Evolutionary conservation across 306 rosid species (phyloP), one percentile per base, ranked within the genome.

Genomic region (Acacia acuminata): DNA sequence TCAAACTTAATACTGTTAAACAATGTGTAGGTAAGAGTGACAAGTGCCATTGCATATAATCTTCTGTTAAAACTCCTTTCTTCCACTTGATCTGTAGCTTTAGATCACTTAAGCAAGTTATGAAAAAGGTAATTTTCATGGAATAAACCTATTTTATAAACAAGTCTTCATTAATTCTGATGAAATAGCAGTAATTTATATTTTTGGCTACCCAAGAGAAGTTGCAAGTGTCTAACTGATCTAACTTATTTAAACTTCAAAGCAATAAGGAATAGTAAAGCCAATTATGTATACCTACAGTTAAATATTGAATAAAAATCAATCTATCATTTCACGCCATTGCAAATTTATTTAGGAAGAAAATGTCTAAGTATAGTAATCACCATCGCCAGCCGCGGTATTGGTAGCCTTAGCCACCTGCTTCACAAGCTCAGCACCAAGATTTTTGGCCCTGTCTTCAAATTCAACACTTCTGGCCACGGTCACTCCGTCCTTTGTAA

Each of bases 361-460:
- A 61, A 38, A 25, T 47, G 69, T 20, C 34, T 36, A 42, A 68
- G 77, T 27, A 61, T 77, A 77, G 77, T 73, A 68, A 19, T 83
- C 82, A 95, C 98, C 98, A 67, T 95, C 98, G 85, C 98, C 98
- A 32, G 98, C 98, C 75, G 90, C 87, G 83, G 84, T 85, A 86
- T 95, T 93, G 73, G 98, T 95, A 82, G 98, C 96, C 82, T 85
- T 90, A 4, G 98, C 98, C 79, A 95, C 97, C 89, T 95, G 95
- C 75, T 95, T 95, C 78, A 95, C 97, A 17, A 95, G 95, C 67
- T 85, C 87, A 0, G 97, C 98, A 55, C 98, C 98, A 80, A 93
- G 75, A 83, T 95, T 93, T 84, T 95, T 95, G 19, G 86, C 86
- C 73, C 84, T 96, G 36, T 93, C 94, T 77, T 84, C 68, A 80